Evolutionary conservation across 2,329 filamentous ascomycete species (phyloP).

Genomic region (Gliomastix tumulicola): DNA sequence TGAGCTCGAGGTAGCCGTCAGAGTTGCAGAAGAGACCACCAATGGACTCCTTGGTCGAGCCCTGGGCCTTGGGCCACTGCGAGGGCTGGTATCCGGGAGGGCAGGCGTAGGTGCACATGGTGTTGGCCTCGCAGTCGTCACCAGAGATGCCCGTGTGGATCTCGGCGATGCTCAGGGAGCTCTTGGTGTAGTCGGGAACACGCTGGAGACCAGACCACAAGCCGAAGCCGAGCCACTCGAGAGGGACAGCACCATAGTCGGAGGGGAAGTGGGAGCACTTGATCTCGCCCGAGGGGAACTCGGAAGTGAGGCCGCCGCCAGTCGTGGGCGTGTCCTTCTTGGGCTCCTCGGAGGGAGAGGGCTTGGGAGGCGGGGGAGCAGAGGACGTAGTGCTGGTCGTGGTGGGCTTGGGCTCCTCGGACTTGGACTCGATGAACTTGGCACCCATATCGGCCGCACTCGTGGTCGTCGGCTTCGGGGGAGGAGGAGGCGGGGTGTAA

Average conservation of each 20-base stretch:
- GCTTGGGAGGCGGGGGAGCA: constrained; percentile 5
- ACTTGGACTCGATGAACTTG: constrained; percentile 45
- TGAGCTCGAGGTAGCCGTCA: constrained; percentile 68
- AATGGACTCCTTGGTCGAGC: constrained; percentile 72
- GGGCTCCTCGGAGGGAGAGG: constrained; percentile 16
- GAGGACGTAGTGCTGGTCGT: constrained; percentile 9
- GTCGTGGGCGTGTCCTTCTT: constrained; percentile 11
- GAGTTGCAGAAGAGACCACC: constrained; percentile 78
- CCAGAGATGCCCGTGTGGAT: constrained; percentile 60
- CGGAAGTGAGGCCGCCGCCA: constrained; percentile 49
- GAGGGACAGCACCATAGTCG: constrained; percentile 68
- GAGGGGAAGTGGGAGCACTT: constrained; percentile 70
- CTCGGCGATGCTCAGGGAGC: constrained; percentile 48
- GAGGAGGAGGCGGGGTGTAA: constrained; percentile 36
- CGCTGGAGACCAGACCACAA: constrained; percentile 80
- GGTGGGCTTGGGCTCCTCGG: constrained; percentile 11
- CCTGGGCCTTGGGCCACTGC: constrained; percentile 79
- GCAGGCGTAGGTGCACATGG: constrained; percentile 90
- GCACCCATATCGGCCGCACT: constrained; percentile 26
- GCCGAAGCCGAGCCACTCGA: constrained; percentile 61
- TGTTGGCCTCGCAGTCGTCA: constrained; percentile 50
- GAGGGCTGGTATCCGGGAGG: constrained; percentile 87
- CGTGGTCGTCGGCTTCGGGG: constrained; percentile 23
- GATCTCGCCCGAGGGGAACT: constrained; percentile 71
- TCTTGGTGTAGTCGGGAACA: constrained; percentile 40